Evolutionary conservation across 495 filamentous ascomycete genomes (phyloP).

Genomic region (Daldinia concentrica): DNA sequence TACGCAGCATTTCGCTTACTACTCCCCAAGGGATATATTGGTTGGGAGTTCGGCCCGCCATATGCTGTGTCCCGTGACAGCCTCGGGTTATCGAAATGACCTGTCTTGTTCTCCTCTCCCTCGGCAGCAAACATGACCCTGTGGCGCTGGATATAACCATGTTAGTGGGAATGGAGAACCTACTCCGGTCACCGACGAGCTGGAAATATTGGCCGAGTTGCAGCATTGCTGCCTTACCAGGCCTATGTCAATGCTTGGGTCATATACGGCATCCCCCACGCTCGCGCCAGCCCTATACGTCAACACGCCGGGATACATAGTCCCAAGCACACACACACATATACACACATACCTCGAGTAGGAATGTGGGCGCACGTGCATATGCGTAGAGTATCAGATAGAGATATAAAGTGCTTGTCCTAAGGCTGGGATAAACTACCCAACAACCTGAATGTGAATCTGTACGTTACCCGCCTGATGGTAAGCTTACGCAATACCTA

Average conservation of each 20-base stretch:
- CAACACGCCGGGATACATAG: constrained; percentile 10
- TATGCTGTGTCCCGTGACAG: constrained; percentile 11
- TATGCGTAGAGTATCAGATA: constrained; percentile 1
- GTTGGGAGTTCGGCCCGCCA: neutral
- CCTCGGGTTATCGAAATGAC: constrained; percentile 2
- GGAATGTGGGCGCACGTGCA: constrained; percentile 10
- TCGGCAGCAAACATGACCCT: constrained; percentile 4
- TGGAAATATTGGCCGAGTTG: constrained; percentile 13
- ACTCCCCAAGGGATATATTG: neutral
- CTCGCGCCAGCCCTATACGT: constrained; percentile 34
- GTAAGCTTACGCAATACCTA: constrained; percentile 21
- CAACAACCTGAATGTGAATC: neutral
- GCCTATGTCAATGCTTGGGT: constrained; percentile 5
- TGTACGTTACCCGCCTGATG: neutral
- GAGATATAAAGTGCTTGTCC: neutral
- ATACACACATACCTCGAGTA: constrained; percentile 3
- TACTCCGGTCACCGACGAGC: constrained; percentile 17
- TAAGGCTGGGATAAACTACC: constrained; percentile 7
- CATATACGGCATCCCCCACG: constrained; percentile 14
- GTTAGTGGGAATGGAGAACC: neutral
- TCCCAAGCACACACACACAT: neutral
- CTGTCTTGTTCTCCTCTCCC: neutral
- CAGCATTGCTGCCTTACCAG: constrained; percentile 16
- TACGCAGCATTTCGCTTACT: constrained; percentile 7
- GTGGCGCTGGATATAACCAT: neutral